These are phyloP conservation scores for Backusella sp. DNA, from an alignment of 192 early-diverging fungal genomes.

Conservation along the genomic window DNA sequence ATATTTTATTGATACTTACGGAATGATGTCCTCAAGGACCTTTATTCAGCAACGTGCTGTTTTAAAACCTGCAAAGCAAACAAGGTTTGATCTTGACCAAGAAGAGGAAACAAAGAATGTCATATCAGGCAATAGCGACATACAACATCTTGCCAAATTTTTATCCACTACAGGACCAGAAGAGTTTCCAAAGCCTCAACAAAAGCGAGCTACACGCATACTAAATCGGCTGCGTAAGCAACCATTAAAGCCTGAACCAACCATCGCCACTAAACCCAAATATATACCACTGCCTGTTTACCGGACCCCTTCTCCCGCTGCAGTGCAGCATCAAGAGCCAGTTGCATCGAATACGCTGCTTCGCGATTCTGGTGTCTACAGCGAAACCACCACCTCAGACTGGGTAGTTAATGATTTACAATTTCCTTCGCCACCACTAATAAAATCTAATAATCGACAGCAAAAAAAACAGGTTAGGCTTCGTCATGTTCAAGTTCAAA, in stretches of 20 bases:
- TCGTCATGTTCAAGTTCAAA: slow-evolving; percentile 28
- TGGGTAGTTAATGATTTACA: slow-evolving; percentile 1
- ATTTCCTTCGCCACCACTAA: slow-evolving; percentile 4
- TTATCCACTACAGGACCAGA: slow-evolving; percentile 22
- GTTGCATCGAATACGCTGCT: slow-evolving; percentile 8
- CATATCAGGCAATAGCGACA: background rate
- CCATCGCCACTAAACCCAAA: background rate
- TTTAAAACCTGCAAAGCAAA: slow-evolving; percentile 8
- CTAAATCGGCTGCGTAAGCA: slow-evolving; percentile 22
- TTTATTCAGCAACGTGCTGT: slow-evolving; percentile 7
- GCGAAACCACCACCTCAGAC: slow-evolving; percentile 4
- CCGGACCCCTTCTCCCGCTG: background rate
- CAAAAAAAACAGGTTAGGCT: slow-evolving; percentile 15
- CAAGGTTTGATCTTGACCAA: background rate
- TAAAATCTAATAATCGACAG: background rate
- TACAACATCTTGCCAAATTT: slow-evolving; percentile 16
- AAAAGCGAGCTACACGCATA: slow-evolving; percentile 16
- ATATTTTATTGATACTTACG: background rate
- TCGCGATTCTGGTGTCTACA: slow-evolving; percentile 26
- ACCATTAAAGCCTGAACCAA: background rate
- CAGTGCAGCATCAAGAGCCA: background rate
- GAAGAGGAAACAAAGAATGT: background rate
- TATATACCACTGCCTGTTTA: slow-evolving; percentile 26
- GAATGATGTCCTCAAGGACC: background rate
- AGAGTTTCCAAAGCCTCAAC: slow-evolving; percentile 3